Evolutionary conservation across 2,329 filamentous ascomycete genomes (phyloP).

Genomic region (Cladophialophora psammophila): DNA sequence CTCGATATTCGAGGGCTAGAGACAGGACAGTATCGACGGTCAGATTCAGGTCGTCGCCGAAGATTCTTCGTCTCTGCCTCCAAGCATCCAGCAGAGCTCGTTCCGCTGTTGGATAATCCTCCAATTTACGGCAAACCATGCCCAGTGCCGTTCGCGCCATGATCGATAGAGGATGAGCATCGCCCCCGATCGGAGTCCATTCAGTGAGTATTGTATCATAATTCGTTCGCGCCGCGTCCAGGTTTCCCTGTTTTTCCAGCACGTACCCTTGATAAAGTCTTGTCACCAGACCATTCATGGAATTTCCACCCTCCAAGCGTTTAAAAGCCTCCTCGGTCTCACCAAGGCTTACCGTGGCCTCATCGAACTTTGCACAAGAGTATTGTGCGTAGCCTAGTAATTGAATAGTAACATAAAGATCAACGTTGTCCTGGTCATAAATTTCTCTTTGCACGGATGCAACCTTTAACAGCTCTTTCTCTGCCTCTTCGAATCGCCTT

Average conservation of each 20-base stretch:
- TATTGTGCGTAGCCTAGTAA: neutral
- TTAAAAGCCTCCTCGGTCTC: neutral
- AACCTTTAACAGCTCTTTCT: neutral
- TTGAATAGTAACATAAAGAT: neutral
- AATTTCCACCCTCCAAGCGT: neutral
- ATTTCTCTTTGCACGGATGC: neutral
- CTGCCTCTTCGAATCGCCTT: neutral
- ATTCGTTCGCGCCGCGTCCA: neutral
- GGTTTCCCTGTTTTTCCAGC: neutral
- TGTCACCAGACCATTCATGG: neutral
- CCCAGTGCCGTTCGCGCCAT: neutral
- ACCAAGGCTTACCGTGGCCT: neutral
- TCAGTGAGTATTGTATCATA: neutral
- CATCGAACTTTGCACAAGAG: neutral
- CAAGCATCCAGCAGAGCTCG: neutral
- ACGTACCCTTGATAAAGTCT: neutral
- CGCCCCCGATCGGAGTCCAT: neutral
- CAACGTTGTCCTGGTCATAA: neutral
- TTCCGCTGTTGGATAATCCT: neutral
- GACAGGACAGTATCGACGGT: neutral
- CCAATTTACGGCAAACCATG: neutral
- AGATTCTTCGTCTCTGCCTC: neutral
- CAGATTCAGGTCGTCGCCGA: neutral
- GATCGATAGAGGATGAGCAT: too few species aligned
- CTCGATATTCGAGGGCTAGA: slow-evolving; percentile 1